Evolutionary conservation across 179 eudicot species (phyloP).

Genomic region (Beta corolliflora): DNA sequence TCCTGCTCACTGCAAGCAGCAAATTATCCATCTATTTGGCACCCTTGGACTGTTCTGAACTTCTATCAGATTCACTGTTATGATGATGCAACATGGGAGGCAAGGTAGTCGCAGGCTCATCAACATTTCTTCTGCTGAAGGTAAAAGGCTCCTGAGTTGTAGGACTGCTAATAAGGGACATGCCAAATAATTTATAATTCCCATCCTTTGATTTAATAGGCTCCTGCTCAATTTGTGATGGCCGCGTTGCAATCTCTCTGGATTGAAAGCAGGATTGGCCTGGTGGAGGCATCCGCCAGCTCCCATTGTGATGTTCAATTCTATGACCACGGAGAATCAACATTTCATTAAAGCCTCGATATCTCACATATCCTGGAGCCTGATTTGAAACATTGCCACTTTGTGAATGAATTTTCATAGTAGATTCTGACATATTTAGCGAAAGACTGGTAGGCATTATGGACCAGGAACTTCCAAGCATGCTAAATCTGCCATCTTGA

Average conservation of each 20-base stretch:
- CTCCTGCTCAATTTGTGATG: slow-evolving; percentile 39
- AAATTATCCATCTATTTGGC: slow-evolving; percentile 43
- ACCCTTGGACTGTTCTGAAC: slow-evolving; percentile 50
- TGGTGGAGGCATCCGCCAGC: slow-evolving; percentile 74
- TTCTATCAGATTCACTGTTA: slow-evolving; percentile 45
- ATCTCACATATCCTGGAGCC: slow-evolving; percentile 51
- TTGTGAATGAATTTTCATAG: slow-evolving; percentile 46
- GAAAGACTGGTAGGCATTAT: slow-evolving; percentile 57
- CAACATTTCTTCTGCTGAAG: slow-evolving; percentile 28
- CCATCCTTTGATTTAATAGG: slow-evolving; percentile 60
- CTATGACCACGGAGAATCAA: slow-evolving; percentile 42
- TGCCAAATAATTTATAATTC: slow-evolving; percentile 84
- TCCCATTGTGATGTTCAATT: slow-evolving; percentile 52
- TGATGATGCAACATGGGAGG: slow-evolving; percentile 36
- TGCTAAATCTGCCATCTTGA: slow-evolving; percentile 58
- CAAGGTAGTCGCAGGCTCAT: slow-evolving; percentile 36
- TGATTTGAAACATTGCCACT: slow-evolving; percentile 43
- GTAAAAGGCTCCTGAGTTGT: slow-evolving; percentile 34
- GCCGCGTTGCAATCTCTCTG: slow-evolving; percentile 47
- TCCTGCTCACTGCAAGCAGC: slow-evolving; percentile 47
- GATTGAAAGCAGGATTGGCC: slow-evolving; percentile 51
- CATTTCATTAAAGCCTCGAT: slow-evolving; percentile 53
- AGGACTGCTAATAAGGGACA: slow-evolving; percentile 55
- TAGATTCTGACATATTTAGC: slow-evolving; percentile 63
- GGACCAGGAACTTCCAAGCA: slow-evolving; percentile 55